Evolutionary conservation across 148 eudicot species (phyloP), one percentile per base, ranked within the genome.

Genomic region (Camellia granthamiana): DNA sequence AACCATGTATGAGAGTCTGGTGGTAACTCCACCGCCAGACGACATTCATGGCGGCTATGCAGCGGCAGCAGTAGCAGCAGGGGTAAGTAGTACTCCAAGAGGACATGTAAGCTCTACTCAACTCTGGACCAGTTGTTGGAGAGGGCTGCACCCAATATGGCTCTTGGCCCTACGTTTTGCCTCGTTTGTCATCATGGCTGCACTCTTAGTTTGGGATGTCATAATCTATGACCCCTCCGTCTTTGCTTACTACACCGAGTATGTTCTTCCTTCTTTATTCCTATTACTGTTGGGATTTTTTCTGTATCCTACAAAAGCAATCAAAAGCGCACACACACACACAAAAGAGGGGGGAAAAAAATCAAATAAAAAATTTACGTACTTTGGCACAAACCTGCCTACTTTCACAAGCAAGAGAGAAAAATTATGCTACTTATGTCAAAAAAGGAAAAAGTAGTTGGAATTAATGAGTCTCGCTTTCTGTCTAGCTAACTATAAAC

Each of bases 241-340:
- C 54, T 88, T 85, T 70, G 71, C 88, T 75, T 90, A 90, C 78
- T 90, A 90, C 85, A 90, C 92, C n/a, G 92, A 90, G 92, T 90
- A 79, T 61, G 76, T 78, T 41, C 61, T 7, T 58, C 14, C 12
- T 30, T 30, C 1, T 30, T 30, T 30, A 30, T 30, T 30, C 38
- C 38, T 30, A 1, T 30, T 30, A 30, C 38, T 30, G 38, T 30
- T 30, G 1, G 38, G 38, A 30, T 30, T 30, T 14, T 72, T 8
- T 16, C 72, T 47, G 11, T 10, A 58, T 9, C 61, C 12, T 13
- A 14, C 15, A 14, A 58, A 12, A 58, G 15, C 15, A 1, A 11
- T 3, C 12, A 11, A 9, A 58, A 9, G 3, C 12, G 0, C 3
- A 13, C 3, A 10, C 12, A 58, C 15, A 58, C 12, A 58, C 3